A percentile compares a stretch with the other conserved stretches of the same genome.
phyloP scores from a whole-genome alignment of 176 grass and related monocot species.

The Guadua angustifolia region DNA sequence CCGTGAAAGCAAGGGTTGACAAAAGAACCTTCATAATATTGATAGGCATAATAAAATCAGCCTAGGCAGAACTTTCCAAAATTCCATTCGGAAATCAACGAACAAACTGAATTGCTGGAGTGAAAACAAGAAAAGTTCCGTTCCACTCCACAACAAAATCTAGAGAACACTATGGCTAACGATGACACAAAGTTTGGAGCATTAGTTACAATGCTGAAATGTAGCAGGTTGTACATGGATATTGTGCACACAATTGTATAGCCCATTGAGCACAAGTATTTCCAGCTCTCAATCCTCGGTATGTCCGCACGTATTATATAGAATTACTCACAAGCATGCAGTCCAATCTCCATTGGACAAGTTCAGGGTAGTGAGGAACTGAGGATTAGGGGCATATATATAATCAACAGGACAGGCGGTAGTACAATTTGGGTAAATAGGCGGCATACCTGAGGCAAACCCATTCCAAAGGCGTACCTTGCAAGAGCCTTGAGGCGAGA shows the following conservation, averaged over 20 bases:
- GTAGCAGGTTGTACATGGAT: background rate
- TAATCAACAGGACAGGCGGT: background rate
- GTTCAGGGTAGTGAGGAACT: background rate
- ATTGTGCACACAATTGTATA: background rate
- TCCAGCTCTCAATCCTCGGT: background rate
- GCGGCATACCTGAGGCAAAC: slow-evolving; percentile 74
- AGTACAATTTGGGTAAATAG: background rate
- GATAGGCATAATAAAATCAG: slow-evolving; percentile 29
- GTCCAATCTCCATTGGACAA: background rate
- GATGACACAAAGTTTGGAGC: background rate
- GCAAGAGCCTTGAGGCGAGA: slow-evolving; percentile 92
- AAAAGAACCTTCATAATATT: slow-evolving; percentile 68
- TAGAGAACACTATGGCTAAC: background rate
- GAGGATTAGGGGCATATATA: background rate
- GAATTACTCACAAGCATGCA: background rate
- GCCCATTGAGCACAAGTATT: background rate
- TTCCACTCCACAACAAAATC: background rate
- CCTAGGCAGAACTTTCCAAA: background rate
- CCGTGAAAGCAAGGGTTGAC: slow-evolving; percentile 92
- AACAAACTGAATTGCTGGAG: background rate
- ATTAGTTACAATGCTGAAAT: background rate
- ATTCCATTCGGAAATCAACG: background rate
- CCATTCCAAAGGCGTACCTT: slow-evolving; percentile 95
- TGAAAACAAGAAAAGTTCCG: background rate
- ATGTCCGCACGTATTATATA: background rate